A percentile compares a stretch with the other conserved stretches of the same genome.
These are phyloP conservation scores for Fragosphaeria purpurea DNA, from an alignment of 2,329 filamentous ascomycete species.

Conservation along the genomic window DNA sequence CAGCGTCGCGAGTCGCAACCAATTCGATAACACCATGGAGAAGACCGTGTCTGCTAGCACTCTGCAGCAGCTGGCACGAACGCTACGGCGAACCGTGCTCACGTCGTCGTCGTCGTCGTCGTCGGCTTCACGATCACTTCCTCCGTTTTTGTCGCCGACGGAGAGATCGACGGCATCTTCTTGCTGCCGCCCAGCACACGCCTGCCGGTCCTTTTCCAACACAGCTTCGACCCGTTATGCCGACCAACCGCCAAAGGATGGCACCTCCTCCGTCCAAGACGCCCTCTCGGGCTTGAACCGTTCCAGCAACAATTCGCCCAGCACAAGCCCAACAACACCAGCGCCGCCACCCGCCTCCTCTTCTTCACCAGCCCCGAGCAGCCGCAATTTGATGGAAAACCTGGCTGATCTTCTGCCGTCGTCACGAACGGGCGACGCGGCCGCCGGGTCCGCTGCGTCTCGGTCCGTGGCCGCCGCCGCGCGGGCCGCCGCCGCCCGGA, in stretches of 20 bases:
- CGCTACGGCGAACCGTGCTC: slow-evolving; percentile 25
- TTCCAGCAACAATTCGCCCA: not conserved
- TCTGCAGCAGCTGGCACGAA: slow-evolving; percentile 33
- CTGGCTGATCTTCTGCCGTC: slow-evolving; percentile 13
- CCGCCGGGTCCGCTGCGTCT: too few species aligned
- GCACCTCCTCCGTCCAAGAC: not conserved
- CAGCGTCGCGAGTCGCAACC: not conserved
- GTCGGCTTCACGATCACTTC: slow-evolving; percentile 22
- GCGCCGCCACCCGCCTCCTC: not conserved
- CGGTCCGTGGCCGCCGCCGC: not conserved
- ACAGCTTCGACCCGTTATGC: not conserved
- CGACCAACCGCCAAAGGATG: slow-evolving; percentile 2
- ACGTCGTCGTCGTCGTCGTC: not conserved
- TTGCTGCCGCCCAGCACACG: not conserved
- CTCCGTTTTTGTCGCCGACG: slow-evolving; percentile 21
- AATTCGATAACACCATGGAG: not conserved
- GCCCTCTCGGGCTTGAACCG: not conserved
- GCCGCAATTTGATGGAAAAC: slow-evolving; percentile 10
- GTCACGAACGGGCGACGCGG: not conserved
- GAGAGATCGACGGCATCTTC: not conserved
- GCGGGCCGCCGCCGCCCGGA: not conserved
- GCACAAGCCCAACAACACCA: not conserved
- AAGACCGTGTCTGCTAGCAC: slow-evolving; percentile 28
- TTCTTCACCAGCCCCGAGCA: not conserved
- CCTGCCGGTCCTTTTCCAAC: slow-evolving; percentile 7